A percentile compares a stretch with the other conserved stretches of the same genome.
phyloP scores from a whole-genome alignment of 805 yeast genomes.

The Starmerella apicola region DNA sequence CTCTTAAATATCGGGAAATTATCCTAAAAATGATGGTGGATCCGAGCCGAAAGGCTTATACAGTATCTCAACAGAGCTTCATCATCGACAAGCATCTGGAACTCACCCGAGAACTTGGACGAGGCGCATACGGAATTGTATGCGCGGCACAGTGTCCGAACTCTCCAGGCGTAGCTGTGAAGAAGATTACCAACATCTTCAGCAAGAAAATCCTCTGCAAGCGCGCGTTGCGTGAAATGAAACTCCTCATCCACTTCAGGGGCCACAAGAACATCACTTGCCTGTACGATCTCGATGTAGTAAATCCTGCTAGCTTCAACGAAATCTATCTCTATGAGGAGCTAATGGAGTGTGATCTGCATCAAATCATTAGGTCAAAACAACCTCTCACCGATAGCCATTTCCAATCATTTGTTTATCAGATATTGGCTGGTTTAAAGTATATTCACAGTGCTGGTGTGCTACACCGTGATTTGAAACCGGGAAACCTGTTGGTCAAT shows the following conservation, averaged over 20 bases:
- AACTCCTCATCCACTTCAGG: constrained; percentile 79
- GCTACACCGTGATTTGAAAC: constrained; percentile 85
- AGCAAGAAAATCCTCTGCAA: constrained; percentile 83
- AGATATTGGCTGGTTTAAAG: constrained; percentile 78
- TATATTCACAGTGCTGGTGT: constrained; percentile 91
- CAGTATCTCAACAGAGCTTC: constrained; percentile 81
- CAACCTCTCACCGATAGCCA: constrained; percentile 85
- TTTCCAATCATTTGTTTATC: constrained; percentile 85
- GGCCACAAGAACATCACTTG: constrained; percentile 96
- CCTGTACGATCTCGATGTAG: constrained; percentile 85
- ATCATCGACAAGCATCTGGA: constrained; percentile 81
- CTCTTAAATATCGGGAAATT: too few relatives aligned
- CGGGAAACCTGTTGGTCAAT: constrained; percentile 72
- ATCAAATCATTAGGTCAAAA: constrained; percentile 87
- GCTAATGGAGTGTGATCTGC: constrained; percentile 98
- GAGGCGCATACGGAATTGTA: constrained; percentile 96
- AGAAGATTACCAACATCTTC: constrained; percentile 90
- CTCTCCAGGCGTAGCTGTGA: constrained; percentile 79
- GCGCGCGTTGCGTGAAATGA: constrained; percentile 81
- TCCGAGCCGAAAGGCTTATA: constrained; percentile 32
- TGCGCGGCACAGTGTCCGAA: constrained; percentile 70
- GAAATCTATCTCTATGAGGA: constrained; percentile 92
- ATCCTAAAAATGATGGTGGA: constrained; percentile 8
- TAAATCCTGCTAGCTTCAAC: constrained; percentile 65
- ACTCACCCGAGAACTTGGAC: constrained; percentile 86